Base-by-base conservation (phyloP, 2,329 filamentous ascomycete species). In the Diaporthe ampelina region DNA sequence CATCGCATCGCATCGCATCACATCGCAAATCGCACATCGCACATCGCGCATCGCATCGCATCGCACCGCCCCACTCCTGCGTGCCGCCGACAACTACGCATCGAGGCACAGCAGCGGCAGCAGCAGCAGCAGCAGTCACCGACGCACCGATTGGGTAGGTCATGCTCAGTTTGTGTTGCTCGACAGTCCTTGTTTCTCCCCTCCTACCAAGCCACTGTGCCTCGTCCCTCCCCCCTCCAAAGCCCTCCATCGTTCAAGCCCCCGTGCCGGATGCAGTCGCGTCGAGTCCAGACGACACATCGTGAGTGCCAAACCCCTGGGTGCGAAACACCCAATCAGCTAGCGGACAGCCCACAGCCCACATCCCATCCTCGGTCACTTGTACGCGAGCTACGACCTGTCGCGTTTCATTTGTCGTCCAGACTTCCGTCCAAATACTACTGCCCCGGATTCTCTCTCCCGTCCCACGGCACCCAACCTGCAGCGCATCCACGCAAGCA, bases 211-310 rank as follows among this genome's bases (percentile, higher is more conserved):
- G 58, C 29, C 26, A 17, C 43, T 17, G 10, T 9, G 35, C 35
- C 35, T n/a, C n/a, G n/a, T n/a, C n/a, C 26, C 40, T 6, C 4
- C 43, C 43, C 61, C 11, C 21, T 19, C 19, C 4, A 35, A 35
- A 35, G 35, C 35, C 9, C 35, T 35, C 35, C 5, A 9, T 35
- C 9, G 35, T 35, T 35, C 5, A 9, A 35, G 35, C 21, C 52
- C 43, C n/a, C 54, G 40, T 35, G 24, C 57, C 26, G 68, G 57
- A 26, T 43, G 35, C 54, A 70, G 67, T 43, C 50, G 35, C 54
- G 50, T 26, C 67, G 50, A 70, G 50, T 29, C 50, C 50, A 56
- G 32, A 54, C 67, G 67, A 50, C 56, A 59, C 69, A 71, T 71
- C 48, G 69, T 52, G 56, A 48, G 40, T 50, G 67, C 54, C 67